Evolutionary conservation across 768 basidiomycete genomes (phyloP), one percentile per base, ranked within the genome.

Genomic region (Tephrocybe sp.): DNA sequence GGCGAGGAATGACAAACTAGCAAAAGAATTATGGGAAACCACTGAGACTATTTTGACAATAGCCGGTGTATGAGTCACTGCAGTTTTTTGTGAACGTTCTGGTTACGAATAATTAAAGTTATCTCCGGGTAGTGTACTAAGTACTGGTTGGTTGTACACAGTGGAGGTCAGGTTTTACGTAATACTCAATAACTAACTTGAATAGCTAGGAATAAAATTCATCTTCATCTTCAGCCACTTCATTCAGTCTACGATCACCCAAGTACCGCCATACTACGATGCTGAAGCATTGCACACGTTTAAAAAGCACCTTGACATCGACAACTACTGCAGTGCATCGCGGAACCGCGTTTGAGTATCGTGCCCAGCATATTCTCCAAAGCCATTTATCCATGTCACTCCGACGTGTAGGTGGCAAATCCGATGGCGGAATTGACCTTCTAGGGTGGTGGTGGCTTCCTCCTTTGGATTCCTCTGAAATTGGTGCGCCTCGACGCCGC

Each of bases 381-480:
- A 65, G 77, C 2, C 66, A 80, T 40, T 70, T 95, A 43, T 89
- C 87, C 32, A 97, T 96, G 93, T 76, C 84, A 1, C 75, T 95
- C 4, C 74, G 69, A 40, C 81, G 83, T 45, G 83, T 94, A 13
- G 93, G 93, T 4, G 92, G 93, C n/a, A 83, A 77, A 60, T 77
- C 82, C n/a, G 94, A 96, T 64, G 92, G 93, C 4, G 94, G 94
- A 0, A 72, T 97, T 38, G 94, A 97, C 67, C 73, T 96, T 17
- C 65, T 86, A 47, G 94, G 94, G 13, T 95, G 92, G 91, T 96
- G 94, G 94, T 92, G 85, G 86, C 70, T 96, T 4, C 92, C 89
- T 22, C 50, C 60, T 14, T 17, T 40, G 5, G 51, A 56, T 26
- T 33, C 39, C 3, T 10, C 42, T 4, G 46, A 56, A 31, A 23